A percentile compares a stretch with the other conserved stretches of the same genome.
These are phyloP conservation scores for Macadamia integrifolia DNA, from an alignment of 164 flowering plant species.

Conservation along the genomic window DNA sequence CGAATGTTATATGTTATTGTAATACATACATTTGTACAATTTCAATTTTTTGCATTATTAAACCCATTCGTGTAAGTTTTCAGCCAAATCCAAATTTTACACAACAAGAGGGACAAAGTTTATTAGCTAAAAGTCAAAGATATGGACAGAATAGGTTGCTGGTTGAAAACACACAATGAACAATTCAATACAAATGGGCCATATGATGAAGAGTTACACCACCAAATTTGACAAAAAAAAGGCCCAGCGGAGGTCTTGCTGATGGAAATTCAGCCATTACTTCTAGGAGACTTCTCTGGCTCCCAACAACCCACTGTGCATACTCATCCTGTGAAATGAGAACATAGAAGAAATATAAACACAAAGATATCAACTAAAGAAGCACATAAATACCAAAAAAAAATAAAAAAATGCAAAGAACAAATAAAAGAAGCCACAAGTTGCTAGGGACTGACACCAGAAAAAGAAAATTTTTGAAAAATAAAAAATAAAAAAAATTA, in stretches of 20 bases:
- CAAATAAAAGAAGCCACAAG: background rate
- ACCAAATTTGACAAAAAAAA: constrained; percentile 47
- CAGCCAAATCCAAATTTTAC: too few species aligned
- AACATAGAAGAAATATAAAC: background rate
- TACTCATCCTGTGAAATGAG: constrained; percentile 63
- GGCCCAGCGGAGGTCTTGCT: constrained; percentile 90
- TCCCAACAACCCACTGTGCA: constrained; percentile 70
- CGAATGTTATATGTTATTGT: too few species aligned
- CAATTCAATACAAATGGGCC: too few species aligned
- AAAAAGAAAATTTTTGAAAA: background rate
- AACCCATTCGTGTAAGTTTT: too few species aligned
- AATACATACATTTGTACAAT: too few species aligned
- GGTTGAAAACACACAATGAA: too few species aligned
- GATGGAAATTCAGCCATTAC: constrained; percentile 93
- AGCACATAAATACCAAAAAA: background rate
- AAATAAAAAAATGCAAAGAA: background rate
- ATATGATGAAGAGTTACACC: too few species aligned
- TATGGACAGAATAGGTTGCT: too few species aligned
- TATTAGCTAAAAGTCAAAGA: too few species aligned
- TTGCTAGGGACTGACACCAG: background rate
- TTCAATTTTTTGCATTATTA: too few species aligned
- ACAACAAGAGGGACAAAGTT: too few species aligned
- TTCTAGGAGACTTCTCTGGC: constrained; percentile 91
- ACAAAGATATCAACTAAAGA: constrained; percentile 27
- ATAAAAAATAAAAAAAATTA: background rate